Evolutionary conservation across 139 green algal species (phyloP).

Genomic region (Chlamydomonas asymmetrica): DNA sequence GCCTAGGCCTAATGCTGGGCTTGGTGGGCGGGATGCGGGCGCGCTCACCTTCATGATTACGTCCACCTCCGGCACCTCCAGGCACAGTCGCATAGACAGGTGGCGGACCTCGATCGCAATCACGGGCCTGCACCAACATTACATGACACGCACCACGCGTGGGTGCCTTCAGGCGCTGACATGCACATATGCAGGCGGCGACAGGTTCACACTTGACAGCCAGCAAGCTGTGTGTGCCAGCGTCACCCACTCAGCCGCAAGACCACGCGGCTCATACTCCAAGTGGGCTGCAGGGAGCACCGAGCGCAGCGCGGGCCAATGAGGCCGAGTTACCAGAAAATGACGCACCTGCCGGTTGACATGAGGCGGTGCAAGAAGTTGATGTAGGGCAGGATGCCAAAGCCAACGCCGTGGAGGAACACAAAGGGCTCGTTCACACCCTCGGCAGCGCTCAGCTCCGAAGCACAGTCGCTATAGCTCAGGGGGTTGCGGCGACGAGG

Average conservation of each 20-base stretch:
- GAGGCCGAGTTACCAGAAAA: too few relatives aligned
- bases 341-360: background rate
- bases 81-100: conserved; percentile 38
- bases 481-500: background rate
- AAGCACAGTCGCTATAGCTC: background rate
- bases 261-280: background rate
- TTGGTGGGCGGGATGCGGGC: background rate
- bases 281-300: background rate
- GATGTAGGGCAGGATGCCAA: conserved; percentile 52
- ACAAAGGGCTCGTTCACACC: conserved; percentile 29
- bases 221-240: background rate
- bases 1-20: too few relatives aligned
- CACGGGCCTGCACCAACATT: conserved; percentile 19
- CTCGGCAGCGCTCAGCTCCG: background rate
- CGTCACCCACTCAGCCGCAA: background rate
- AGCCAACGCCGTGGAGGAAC: conserved; percentile 56
- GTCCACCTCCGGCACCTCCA: conserved; percentile 17
- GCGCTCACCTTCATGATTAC: background rate
- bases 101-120: conserved; percentile 47
- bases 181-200: too few relatives aligned
- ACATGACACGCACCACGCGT: background rate
- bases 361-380: conserved; percentile 36
- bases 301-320: too few relatives aligned
- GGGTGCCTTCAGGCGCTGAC: background rate
- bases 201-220: too few relatives aligned